Base-by-base conservation (phyloP, 1,284 basidiomycete species). In the Rhodotorula glutinis region DNA sequence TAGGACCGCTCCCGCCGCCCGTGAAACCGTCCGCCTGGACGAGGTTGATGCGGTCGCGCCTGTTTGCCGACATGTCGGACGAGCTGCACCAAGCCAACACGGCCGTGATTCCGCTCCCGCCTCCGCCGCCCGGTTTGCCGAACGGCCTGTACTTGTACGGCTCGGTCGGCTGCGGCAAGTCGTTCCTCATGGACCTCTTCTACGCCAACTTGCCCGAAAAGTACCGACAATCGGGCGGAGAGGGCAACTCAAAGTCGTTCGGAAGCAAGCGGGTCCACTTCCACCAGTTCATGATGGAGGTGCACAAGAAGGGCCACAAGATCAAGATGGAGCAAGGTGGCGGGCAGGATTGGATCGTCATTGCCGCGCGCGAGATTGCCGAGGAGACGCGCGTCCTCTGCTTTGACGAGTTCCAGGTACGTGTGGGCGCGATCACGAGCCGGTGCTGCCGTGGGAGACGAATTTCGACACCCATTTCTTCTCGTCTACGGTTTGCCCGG, bases 131-230 rank as follows among this genome's bases (percentile, higher is more conserved):
- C 89, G 60, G 87, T 90, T 77, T 75, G 2, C 95, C 94, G 0
- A 89, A 89, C 73, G 92, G 94, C 17, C 83, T 98, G 30, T 98
- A 99, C 79, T 86, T 99, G n/a, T 93, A 91, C 78, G 96, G 96
- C 47, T 91, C 93, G 73, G 96, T 98, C 63, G 95, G 95, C 1
- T 98, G 94, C 8, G 95, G 96, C 30, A 92, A 92, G 83, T 91
- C 91, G 1, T 98, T 98, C 94, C 87, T 99, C 70, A 99, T 99
- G 96, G 96, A 99, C 79, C 82, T 98, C 25, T 96, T 98, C 80
- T 92, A 92, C 82, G 87, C 89, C 70, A 89, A 92, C 2, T 85
- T 98, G 1, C 93, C 94, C 0, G 76, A 83, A 0, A 85, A 87
- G 69, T 84, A 74, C 46, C 67, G 92, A 91, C 77, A 88, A 89